Conservation (phyloP, 176 grass and related monocot genomes). For the Eleusine coracana region DNA sequence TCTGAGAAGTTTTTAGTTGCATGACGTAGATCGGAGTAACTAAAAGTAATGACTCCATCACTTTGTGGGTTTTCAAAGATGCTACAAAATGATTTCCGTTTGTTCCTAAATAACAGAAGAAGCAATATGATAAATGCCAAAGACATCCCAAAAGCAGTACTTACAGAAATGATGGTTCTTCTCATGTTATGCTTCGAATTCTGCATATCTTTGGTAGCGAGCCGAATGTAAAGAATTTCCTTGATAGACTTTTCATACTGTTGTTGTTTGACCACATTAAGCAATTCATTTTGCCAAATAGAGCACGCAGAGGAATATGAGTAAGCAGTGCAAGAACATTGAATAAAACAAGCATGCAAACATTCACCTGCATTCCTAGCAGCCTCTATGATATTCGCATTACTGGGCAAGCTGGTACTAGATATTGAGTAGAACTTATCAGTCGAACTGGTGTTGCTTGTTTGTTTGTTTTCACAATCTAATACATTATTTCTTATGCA, state of each 20-base stretch:
- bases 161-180: not conserved
- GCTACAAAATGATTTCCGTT: not conserved
- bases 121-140: not conserved
- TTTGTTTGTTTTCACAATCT: not conserved
- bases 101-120: not conserved
- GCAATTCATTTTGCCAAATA: not conserved
- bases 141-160: not conserved
- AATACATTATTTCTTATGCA: not conserved
- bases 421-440: not conserved
- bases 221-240: not conserved
- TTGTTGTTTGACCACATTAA: not conserved
- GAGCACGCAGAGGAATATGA: not conserved
- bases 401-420: not conserved
- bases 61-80: not conserved
- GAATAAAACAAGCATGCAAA: not conserved
- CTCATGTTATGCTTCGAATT: not conserved
- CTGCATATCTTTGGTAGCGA: not conserved
- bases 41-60: not conserved
- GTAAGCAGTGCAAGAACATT: constrained; percentile 1
- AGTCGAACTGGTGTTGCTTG: not conserved
- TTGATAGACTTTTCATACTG: not conserved
- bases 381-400: not conserved
- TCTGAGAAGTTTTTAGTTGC: not conserved
- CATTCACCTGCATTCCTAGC: not conserved
- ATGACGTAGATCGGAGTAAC: not conserved